phyloP scores from a whole-genome alignment of 2,329 filamentous ascomycete species.

The Pleoardoris graminearum region DNA sequence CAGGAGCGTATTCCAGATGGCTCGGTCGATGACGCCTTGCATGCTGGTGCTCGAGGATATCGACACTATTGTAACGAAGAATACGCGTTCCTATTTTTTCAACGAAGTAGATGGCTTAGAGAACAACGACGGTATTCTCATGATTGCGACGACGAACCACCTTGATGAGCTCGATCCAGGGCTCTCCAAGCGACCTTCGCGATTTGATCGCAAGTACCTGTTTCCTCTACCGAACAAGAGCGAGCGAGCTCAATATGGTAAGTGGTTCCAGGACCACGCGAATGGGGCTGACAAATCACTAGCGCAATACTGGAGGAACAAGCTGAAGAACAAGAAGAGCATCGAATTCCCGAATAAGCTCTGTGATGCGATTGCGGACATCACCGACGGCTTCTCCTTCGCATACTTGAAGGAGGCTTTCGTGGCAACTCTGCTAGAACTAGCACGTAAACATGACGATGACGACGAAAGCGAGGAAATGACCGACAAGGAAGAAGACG shows the following conservation, averaged over 20 bases:
- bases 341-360: slow-evolving; percentile 65
- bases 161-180: slow-evolving; percentile 46
- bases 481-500: slow-evolving; percentile 28
- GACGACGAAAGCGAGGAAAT: slow-evolving; percentile 21
- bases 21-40: slow-evolving; percentile 45
- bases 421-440: slow-evolving; percentile 63
- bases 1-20: slow-evolving; percentile 41
- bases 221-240: slow-evolving; percentile 61
- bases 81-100: slow-evolving; percentile 46
- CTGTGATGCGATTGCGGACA: slow-evolving; percentile 61
- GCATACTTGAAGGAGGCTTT: slow-evolving; percentile 73
- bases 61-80: slow-evolving; percentile 44
- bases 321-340: slow-evolving; percentile 59
- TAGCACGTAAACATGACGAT: slow-evolving; percentile 49
- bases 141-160: slow-evolving; percentile 49
- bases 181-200: slow-evolving; percentile 64
- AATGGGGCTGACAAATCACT: slow-evolving; percentile 19
- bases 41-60: slow-evolving; percentile 49
- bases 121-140: slow-evolving; percentile 48
- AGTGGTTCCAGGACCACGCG: slow-evolving; percentile 17
- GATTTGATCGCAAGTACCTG: slow-evolving; percentile 69
- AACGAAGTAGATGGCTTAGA: slow-evolving; percentile 50
- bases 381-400: slow-evolving; percentile 68
- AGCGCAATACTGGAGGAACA: slow-evolving; percentile 62
- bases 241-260: slow-evolving; percentile 63